Base-by-base conservation (phyloP, 2,329 filamentous ascomycete genomes). In the Clarireedia monteithiana region DNA sequence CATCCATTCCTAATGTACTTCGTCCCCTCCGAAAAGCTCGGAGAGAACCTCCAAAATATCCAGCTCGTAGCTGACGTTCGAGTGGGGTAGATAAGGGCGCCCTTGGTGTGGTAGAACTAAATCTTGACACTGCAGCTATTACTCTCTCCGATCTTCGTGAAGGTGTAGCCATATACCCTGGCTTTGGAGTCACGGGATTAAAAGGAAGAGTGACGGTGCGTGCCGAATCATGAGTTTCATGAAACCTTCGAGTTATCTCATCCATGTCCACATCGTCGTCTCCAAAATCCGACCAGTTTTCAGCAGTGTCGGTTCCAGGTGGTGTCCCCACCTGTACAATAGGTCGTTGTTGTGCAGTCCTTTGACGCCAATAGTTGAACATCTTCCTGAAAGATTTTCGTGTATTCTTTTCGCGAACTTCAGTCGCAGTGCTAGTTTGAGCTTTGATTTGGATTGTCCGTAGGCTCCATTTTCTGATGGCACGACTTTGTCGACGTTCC, bases 81-180 rank as follows among this genome's bases (percentile, higher is more conserved):
- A 75, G 67, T n/a, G 75, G 71, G 1, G 72, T 72, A 6, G 74
- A 72, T 6, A 76, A 64, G 14, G 74, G 73, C 15, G 68, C 73
- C 53, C 69, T 68, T 3, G 74, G 74, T 4, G 74, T 77, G 3
- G 74, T 77, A 7, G 75, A 59, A 71, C 71, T 68, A 48, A 71
- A 63, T 30, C 69, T 71, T 6, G 69, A 68, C 5, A 72, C 68
- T 30, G 72, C 67, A 6, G 72, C 67, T 50, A 72, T 67, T 3
- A 76, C 73, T 48, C 64, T 62, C 47, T 64, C 62, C 2, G 74
- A 76, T 70, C 74, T 73, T 74, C 53, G 48, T 46, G 57, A 59
- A 24, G 60, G 60, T 12, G 61, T 63, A 38, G 48, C 58, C 36
- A 62, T 53, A 52, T 63, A 63, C 38, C 60, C 61, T 17, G 57